A percentile compares a stretch with the other conserved stretches of the same genome.
Conservation (phyloP, 208 protist species). For the Trypanosoma boissoni region DNA sequence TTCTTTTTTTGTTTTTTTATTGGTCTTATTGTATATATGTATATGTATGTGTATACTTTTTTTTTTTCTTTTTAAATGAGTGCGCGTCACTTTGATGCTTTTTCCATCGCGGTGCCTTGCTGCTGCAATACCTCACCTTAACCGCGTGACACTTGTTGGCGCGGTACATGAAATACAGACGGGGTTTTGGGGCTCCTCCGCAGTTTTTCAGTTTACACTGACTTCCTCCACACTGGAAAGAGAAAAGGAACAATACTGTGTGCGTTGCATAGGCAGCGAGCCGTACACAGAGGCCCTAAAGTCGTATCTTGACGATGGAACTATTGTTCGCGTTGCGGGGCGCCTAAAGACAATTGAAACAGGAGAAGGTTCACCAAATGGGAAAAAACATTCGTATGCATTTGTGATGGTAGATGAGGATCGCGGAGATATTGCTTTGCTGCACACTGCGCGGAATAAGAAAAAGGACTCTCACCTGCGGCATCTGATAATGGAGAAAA, state of each 20-base stretch:
- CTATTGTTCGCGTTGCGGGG: conserved; percentile 27
- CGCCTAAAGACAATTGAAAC: conserved; percentile 20
- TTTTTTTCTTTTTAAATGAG: background rate
- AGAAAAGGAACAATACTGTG: conserved; percentile 31
- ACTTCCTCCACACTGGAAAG: conserved; percentile 18
- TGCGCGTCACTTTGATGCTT: conserved; percentile 9
- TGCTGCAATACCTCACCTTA: conserved; percentile 13
- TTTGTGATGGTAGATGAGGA: conserved; percentile 24
- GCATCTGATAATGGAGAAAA: too few species aligned
- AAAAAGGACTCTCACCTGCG: background rate
- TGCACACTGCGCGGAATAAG: background rate
- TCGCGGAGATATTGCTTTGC: conserved; percentile 11
- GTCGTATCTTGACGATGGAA: conserved; percentile 21
- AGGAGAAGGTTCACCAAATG: background rate
- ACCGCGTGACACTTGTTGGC: conserved; percentile 33
- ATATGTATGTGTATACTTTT: conserved; percentile 10
- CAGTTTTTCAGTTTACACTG: conserved; percentile 40
- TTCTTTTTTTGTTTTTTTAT: too few species aligned
- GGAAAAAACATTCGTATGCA: conserved; percentile 23
- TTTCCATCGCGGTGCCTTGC: conserved; percentile 2
- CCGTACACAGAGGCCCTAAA: conserved; percentile 26
- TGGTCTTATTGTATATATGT: background rate
- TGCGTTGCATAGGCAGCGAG: conserved; percentile 33
- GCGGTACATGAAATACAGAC: conserved; percentile 37
- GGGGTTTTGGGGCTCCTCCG: conserved; percentile 23